Percentiles rank a stretch among this genome's conserved stretches.
Evolutionary conservation across 2,329 filamentous ascomycete genomes (phyloP).

Genomic region (Neophaeococcomyces aloes): DNA sequence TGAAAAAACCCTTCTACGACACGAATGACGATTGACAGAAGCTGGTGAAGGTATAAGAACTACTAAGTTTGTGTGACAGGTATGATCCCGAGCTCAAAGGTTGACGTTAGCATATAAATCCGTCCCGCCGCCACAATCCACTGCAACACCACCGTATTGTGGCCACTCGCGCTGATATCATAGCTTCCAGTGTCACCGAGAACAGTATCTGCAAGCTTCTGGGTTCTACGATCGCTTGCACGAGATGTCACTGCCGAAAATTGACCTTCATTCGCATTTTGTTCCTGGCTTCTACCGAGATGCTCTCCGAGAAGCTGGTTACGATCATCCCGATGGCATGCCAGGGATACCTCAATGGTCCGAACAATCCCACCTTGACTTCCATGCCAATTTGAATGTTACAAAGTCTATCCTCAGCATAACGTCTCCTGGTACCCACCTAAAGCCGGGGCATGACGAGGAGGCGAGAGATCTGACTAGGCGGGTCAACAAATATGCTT

Average conservation of each 20-base stretch:
- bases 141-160: no score
- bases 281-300: slow-evolving; percentile 14
- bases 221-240: neutral
- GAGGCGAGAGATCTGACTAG: slow-evolving; percentile 30
- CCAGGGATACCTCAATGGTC: slow-evolving; percentile 16
- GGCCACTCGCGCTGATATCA: no score
- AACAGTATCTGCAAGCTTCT: neutral
- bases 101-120: no score
- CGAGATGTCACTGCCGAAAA: slow-evolving; percentile 6
- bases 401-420: slow-evolving; percentile 45
- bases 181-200: neutral
- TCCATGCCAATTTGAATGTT: slow-evolving; percentile 30
- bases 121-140: no score
- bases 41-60: no score
- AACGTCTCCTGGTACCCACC: slow-evolving; percentile 43
- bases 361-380: slow-evolving; percentile 5
- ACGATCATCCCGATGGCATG: slow-evolving; percentile 20
- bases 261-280: slow-evolving; percentile 21
- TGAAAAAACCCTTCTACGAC: no score
- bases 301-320: slow-evolving; percentile 18
- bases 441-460: slow-evolving; percentile 32
- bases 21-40: no score
- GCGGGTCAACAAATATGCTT: slow-evolving; percentile 25
- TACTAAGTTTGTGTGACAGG: no score
- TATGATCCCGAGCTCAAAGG: no score